A percentile compares a stretch with the other conserved stretches of the same genome.
Evolutionary conservation across 768 basidiomycete genomes (phyloP).

Genomic region (Podaxis carcinomalis): DNA sequence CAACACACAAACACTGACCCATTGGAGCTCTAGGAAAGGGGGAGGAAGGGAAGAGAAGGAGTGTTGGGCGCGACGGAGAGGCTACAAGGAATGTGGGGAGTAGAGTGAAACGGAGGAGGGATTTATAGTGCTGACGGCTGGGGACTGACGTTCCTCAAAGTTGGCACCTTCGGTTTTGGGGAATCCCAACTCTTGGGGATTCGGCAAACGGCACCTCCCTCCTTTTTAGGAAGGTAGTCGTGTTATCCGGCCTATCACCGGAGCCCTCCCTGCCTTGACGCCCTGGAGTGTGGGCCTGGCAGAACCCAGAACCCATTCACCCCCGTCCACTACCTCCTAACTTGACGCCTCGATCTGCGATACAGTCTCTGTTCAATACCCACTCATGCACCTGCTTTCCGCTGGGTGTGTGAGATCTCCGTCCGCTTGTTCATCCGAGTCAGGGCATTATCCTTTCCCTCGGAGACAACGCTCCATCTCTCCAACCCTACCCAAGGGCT

Average conservation of each 20-base stretch:
- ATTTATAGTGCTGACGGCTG: constrained; percentile 1
- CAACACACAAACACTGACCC: constrained; percentile 3
- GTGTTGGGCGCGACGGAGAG: neutral
- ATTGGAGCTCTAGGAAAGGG: neutral
- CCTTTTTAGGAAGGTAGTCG: constrained; percentile 6
- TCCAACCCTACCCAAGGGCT: neutral
- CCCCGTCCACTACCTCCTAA: neutral
- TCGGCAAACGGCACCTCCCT: constrained; percentile 20
- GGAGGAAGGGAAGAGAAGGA: neutral
- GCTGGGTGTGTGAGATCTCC: neutral
- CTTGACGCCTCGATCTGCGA: neutral
- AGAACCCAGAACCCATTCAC: neutral
- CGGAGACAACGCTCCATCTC: neutral
- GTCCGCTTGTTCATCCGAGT: neutral
- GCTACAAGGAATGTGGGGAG: neutral
- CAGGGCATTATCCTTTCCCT: neutral
- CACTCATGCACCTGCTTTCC: neutral
- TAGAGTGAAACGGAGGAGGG: neutral
- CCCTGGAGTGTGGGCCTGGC: neutral
- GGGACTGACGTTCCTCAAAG: constrained; percentile 2
- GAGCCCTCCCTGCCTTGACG: neutral
- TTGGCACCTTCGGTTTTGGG: constrained; percentile 10
- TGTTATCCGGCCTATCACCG: constrained; percentile 1
- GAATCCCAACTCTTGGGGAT: constrained; percentile 24
- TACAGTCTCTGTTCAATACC: neutral